Evolutionary conservation across 2,329 filamentous ascomycete species (phyloP), one percentile per base, ranked within the genome.

Genomic region (Penicillium sp.): DNA sequence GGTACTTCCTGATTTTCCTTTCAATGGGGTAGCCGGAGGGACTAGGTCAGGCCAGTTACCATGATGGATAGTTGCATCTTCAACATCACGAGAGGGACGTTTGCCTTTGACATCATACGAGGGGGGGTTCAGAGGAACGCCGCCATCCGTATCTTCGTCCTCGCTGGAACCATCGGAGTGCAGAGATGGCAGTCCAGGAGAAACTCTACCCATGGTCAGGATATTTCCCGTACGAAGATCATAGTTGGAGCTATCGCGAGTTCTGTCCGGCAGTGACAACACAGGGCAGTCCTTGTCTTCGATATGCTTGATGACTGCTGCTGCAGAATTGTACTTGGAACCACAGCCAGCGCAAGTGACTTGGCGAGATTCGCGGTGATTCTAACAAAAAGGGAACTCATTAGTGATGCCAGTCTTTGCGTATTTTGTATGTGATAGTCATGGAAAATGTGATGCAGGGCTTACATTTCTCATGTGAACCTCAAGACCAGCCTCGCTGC

Each of bases 281-380:
- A 66, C 67, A 0, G 58, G 44, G 62, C 84, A 86, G 34, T 78
- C 66, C 18, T 77, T 77, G 9, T 74, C 71, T 61, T 86, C 82
- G 18, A 85, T 74, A 59, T 86, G 84, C 14, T 70, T 68, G 53
- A 85, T 78, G 36, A 84, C 67, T 5, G 72, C 70, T 7, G 74
- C 69, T 0, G 82, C 81, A 9, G 74, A 73, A 11, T 67, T 70
- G 66, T 84, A 86, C 2, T 71, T 63, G 9, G 62, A 55, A 4
- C 67, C 60, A 62, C 84, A 86, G 14, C 70, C 71, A 29, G 57
- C 54, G 63, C 84, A 86, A 4, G 65, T 60, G 43, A 85, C 70
- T 38, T 77, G 70, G 55, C 84, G 82, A 6, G 77, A 68, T 7
- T 76, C 65, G 9, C 70, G 76, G 58, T 84, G 82, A 10, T 64